phyloP scores from a whole-genome alignment of 148 eudicot genomes.

The Polygonum maritimum region DNA sequence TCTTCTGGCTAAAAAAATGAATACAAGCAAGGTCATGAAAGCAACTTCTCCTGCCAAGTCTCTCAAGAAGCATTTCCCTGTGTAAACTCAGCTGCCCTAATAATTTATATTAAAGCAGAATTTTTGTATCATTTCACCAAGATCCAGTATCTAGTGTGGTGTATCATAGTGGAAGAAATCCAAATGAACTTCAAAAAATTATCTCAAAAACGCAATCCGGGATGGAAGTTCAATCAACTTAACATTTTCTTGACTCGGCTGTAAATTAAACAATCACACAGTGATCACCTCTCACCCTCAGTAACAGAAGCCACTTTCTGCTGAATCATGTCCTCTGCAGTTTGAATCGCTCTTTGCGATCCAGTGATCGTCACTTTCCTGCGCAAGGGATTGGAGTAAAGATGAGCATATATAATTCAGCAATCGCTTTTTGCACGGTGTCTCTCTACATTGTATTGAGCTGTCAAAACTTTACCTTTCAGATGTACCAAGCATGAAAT shows the following conservation, averaged over 20 bases:
- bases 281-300: conserved; percentile 27
- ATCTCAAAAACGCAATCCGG: neutral
- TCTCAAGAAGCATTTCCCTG: neutral
- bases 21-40: neutral
- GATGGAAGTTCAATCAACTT: conserved; percentile 1
- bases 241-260: conserved; percentile 3
- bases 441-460: neutral
- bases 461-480: conserved; percentile 45
- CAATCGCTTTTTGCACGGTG: neutral
- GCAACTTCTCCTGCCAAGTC: neutral
- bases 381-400: conserved; percentile 9
- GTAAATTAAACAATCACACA: neutral
- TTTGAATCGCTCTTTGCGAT: conserved; percentile 58
- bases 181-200: conserved; percentile 9
- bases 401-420: neutral
- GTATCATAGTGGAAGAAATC: conserved; percentile 5
- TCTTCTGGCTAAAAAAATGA: conserved; percentile 9
- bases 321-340: conserved; percentile 74
- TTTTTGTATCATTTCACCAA: conserved; percentile 1
- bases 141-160: neutral
- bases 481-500: conserved; percentile 89
- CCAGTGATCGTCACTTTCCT: conserved; percentile 99
- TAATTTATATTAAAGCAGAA: neutral
- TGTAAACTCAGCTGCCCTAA: neutral
- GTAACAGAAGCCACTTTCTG: conserved; percentile 64